Conservation (phyloP, 2,329 filamentous ascomycete genomes). For the Aspergillus novoparasiticus region DNA sequence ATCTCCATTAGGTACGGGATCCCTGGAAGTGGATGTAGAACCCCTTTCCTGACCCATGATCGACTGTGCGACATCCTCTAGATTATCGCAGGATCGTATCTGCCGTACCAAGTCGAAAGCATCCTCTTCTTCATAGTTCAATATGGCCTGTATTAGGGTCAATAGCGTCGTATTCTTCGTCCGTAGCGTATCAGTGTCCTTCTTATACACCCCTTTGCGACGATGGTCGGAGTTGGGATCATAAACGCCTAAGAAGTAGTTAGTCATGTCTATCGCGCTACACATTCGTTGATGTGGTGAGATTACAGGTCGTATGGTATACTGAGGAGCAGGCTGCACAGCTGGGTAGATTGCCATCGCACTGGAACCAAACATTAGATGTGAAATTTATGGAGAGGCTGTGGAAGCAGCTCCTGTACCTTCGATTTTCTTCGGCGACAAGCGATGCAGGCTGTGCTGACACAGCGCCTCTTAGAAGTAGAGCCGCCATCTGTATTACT, state of each 20-base stretch:
- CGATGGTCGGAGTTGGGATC: conserved; percentile 95
- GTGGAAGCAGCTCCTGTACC: conserved; percentile 34
- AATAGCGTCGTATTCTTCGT: conserved; percentile 85
- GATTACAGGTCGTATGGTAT: conserved; percentile 59
- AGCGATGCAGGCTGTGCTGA: conserved; percentile 82
- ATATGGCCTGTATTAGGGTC: conserved; percentile 87
- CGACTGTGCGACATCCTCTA: conserved; percentile 65
- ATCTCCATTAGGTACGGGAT: conserved; percentile 29
- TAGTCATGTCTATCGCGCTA: conserved; percentile 7
- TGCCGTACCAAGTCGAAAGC: conserved; percentile 78
- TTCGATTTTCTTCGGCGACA: conserved; percentile 80
- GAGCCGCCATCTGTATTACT: conserved; percentile 34
- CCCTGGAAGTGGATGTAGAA: conserved; percentile 44
- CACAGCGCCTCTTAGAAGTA: conserved; percentile 68
- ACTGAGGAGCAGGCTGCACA: conserved; percentile 96
- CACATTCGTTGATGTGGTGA: neutral
- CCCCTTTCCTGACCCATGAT: conserved; percentile 58
- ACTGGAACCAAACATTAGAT: conserved; percentile 48
- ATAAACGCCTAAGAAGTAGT: conserved; percentile 72
- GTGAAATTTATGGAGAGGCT: neutral
- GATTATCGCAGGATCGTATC: conserved; percentile 81
- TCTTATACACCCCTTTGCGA: conserved; percentile 94
- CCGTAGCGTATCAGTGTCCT: conserved; percentile 86
- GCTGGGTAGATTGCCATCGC: conserved; percentile 86
- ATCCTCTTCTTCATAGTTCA: conserved; percentile 88